Conservation (phyloP, 2,329 filamentous ascomycete species). For the Mycosphaerella sp. region DNA sequence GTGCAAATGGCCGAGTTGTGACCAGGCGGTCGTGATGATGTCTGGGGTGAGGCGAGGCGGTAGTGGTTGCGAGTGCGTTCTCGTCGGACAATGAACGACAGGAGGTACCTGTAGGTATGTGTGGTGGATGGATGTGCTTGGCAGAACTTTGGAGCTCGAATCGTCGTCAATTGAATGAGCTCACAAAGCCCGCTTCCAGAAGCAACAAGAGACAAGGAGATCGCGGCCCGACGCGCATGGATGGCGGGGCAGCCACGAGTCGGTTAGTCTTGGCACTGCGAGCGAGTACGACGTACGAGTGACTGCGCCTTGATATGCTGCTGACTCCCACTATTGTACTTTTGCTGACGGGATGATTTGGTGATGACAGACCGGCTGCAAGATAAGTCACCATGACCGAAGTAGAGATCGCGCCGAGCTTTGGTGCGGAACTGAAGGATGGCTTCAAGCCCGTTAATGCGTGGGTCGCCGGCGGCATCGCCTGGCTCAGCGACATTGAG, state of each 20-base stretch:
- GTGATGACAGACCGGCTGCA: no score
- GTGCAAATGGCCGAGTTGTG: not conserved
- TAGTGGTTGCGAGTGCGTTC: not conserved
- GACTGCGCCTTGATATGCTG: not conserved
- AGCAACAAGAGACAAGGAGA: not conserved
- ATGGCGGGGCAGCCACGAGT: conserved; percentile 1
- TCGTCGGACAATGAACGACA: no score
- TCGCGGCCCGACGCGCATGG: not conserved
- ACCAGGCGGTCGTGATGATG: not conserved
- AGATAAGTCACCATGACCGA: conserved; percentile 58
- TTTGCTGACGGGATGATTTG: no score
- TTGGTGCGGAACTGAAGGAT: conserved; percentile 96
- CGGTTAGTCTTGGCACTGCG: not conserved
- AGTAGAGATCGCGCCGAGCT: conserved; percentile 74
- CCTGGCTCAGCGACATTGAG: conserved; percentile 94
- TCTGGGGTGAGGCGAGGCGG: not conserved
- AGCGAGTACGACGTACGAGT: no score
- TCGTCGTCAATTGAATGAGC: not conserved
- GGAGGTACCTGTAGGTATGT: no score
- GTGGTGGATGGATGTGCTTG: no score
- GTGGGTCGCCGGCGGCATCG: conserved; percentile 83
- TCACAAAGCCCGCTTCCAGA: not conserved
- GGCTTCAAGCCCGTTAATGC: conserved; percentile 90
- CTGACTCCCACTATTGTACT: no score
- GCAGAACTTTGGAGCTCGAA: no score